Base-by-base conservation (phyloP, 305 asterid genomes). In the Fraxinus latifolia region DNA sequence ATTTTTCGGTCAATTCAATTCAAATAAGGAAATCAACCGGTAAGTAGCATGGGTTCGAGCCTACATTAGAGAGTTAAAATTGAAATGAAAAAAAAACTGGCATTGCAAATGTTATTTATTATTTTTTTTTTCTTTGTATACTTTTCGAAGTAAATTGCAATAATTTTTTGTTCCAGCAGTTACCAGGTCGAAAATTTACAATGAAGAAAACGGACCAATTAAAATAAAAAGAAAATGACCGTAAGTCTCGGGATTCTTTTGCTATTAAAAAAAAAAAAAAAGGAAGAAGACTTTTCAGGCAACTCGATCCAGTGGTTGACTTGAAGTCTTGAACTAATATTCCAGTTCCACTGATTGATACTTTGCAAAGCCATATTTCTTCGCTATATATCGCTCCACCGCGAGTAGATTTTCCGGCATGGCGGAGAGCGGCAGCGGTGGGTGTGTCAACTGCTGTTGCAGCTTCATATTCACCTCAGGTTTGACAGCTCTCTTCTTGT, bases 391-490 rank as follows among this genome's bases (percentile, higher is more conserved):
- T 75, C 0, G 19, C 34, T 14, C 68, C 27, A 76, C 42, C 25
- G 65, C 79, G 67, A 37, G 67, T 37, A 6, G 0, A 8, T 53
- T 11, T 25, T 39, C 23, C 37, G 33, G 31, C 75, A 93, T 92
- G 97, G 44, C 94, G 15, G 86, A 82, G 33, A 15, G 53, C 77
- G 77, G 79, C 84, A 37, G 36, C 19, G 81, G 78, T 50, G 76
- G 77, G 4, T 89, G 93, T 33, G 76, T 86, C 78, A 31, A 85
- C 25, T 84, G 89, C 83, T 90, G 93, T 84, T 31, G 78, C 91
- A 89, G 91, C 86, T 88, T 93, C 92, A 86, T 90, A 42, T 1
- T 92, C 77, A 92, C 96, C 81, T 89, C 90, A 29, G 97, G 94
- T 9, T 83, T 93, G 47, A 79, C 89, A 55, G 97, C 97, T 17